phyloP scores from a whole-genome alignment of 1,139 yeast genomes.

The Geotrichum cucujoidarum region DNA sequence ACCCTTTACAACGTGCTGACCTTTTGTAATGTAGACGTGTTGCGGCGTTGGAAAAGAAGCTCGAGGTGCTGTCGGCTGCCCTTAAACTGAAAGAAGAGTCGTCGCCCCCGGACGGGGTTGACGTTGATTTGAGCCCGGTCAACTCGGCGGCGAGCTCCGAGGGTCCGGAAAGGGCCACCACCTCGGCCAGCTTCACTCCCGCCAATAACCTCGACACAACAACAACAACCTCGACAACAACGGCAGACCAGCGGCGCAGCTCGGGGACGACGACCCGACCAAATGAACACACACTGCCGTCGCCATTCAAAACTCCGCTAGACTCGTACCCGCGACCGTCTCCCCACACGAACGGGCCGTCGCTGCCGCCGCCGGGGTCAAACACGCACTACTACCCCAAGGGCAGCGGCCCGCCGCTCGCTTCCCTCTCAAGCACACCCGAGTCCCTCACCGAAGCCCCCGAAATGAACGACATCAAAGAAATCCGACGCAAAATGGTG shows the following conservation, averaged over 20 bases:
- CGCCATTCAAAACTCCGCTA: not conserved
- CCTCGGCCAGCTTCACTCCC: not conserved
- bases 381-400: not conserved
- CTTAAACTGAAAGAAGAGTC: slow-evolving; percentile 18
- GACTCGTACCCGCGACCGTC: not conserved
- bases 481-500: slow-evolving; percentile 32
- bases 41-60: slow-evolving; percentile 36
- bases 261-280: not conserved
- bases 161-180: not conserved
- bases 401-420: not conserved
- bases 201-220: not conserved
- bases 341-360: not conserved
- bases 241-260: not conserved
- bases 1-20: too few species aligned
- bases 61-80: slow-evolving; percentile 35
- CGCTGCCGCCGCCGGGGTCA: not conserved
- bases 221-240: not conserved
- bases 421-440: not conserved
- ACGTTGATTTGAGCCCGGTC: not conserved
- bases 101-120: not conserved
- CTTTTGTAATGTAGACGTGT: slow-evolving; percentile 27
- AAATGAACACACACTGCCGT: not conserved
- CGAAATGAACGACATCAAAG: not conserved
- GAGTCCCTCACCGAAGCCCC: not conserved
- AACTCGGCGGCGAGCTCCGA: not conserved